Evolutionary conservation across 495 filamentous ascomycete genomes (phyloP).

Genomic region (Aspergillus homomorphus): DNA sequence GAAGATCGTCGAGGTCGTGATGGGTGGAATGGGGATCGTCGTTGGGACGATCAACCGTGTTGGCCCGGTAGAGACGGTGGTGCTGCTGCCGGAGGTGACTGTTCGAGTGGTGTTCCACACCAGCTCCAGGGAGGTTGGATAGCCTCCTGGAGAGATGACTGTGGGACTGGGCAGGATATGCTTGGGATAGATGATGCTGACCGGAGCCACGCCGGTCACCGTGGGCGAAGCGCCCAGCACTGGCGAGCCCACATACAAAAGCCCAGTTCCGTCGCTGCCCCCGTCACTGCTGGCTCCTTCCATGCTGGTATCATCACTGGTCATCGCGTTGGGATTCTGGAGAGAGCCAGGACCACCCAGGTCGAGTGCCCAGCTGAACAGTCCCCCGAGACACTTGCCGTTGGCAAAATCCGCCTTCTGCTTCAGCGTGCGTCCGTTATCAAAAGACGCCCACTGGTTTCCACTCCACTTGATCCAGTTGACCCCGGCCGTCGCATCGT

Average conservation of each 20-base stretch:
- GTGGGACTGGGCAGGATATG: background rate
- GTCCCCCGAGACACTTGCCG: constrained; percentile 36
- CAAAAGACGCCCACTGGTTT: constrained; percentile 46
- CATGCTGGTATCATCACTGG: background rate
- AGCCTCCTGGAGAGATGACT: background rate
- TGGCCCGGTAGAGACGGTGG: background rate
- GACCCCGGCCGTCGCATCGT: constrained; percentile 21
- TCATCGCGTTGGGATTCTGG: constrained; percentile 4
- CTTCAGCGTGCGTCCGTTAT: constrained; percentile 38
- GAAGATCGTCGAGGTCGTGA: background rate
- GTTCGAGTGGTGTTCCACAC: constrained; percentile 2
- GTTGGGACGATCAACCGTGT: constrained; percentile 1
- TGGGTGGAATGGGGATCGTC: background rate
- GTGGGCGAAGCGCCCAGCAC: background rate
- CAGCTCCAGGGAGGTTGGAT: constrained; percentile 2
- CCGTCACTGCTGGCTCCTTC: constrained; percentile 2
- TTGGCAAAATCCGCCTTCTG: constrained; percentile 41
- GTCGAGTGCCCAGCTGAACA: constrained; percentile 40
- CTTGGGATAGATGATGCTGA: constrained; percentile 10
- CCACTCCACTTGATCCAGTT: constrained; percentile 31
- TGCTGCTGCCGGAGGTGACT: background rate
- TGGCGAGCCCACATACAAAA: background rate
- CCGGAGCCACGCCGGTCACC: constrained; percentile 5
- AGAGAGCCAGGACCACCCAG: constrained; percentile 6
- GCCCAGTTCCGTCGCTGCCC: background rate